Base-by-base conservation (phyloP, 257 asterid genomes). In the Salvia hispanica region DNA sequence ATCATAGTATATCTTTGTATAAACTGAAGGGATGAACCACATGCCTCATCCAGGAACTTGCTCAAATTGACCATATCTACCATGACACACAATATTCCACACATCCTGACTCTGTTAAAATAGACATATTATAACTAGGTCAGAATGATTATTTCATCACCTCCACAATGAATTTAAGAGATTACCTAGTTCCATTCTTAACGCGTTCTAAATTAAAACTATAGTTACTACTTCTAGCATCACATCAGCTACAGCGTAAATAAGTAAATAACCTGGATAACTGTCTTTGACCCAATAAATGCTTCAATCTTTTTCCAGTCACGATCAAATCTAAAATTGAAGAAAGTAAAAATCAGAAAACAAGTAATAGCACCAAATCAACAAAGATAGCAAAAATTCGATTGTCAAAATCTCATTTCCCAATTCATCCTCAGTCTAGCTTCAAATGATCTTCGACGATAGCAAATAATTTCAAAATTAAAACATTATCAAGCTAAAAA, bases 251-350 rank as follows among this genome's bases (percentile, higher is more conserved):
- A 50, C 31, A 25, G 1, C 4, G 39, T 2, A 21, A 42, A 37
- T 4, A 62, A 43, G 67, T 50, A 21, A 34, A 18, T 69, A 75
- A 91, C 97, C 97, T 91, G 97, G 66, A 91, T 88, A 67, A 86
- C 96, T 10, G 95, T 81, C 81, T 91, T 91, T n/a, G 97, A 88
- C 70, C 96, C 97, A 51, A 91, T 82, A 77, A 88, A 91, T 40
- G 96, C 97, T 80, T 91, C 97, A 53, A 91, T 91, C 74, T 91
- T 91, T 64, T 91, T 91, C 96, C 97, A 91, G 75, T 91, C 95
- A 45, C 97, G 95, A 69, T 91, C 97, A 63, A 91, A 91, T 70
- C 97, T 91, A 82, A 61, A 74, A 53, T 73, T 31, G 66, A 42
- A 72, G n/a, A 21, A 54, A 48, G 45, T 64, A 66, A 43, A 25